Evolutionary conservation across 345 rosid genomes (phyloP).

Genomic region (Eucalyptus tenuipes): DNA sequence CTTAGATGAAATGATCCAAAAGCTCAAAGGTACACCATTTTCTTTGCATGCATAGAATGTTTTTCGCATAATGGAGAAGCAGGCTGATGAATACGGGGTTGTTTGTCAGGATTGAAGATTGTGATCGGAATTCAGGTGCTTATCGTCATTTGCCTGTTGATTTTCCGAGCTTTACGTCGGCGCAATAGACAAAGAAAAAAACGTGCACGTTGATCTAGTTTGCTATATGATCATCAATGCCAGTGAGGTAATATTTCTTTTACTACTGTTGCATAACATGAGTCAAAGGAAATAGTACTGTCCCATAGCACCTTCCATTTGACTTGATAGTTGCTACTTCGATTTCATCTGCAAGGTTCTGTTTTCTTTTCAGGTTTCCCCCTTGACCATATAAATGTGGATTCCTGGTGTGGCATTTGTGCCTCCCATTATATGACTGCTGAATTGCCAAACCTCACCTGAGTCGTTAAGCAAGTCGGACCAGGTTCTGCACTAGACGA

Average conservation of each 20-base stretch:
- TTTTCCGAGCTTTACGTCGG: not conserved
- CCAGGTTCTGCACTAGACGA: not conserved
- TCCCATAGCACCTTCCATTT: not conserved
- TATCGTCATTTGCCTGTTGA: constrained; percentile 15
- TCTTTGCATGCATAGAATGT: not conserved
- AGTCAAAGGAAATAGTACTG: not conserved
- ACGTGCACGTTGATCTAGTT: not conserved
- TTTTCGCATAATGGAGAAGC: not conserved
- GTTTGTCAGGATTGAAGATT: constrained; percentile 49
- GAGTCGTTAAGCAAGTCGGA: not conserved
- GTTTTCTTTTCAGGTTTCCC: not conserved
- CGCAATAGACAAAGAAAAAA: constrained; percentile 26
- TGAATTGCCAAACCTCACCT: not conserved
- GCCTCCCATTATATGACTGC: not conserved
- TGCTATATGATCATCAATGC: not conserved
- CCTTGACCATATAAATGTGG: not conserved
- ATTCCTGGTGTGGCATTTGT: not conserved
- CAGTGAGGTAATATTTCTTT: not conserved
- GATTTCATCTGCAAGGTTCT: not conserved
- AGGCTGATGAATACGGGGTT: not conserved
- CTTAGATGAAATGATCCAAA: constrained; percentile 24
- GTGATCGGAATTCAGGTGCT: constrained; percentile 21
- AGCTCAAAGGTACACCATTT: constrained; percentile 20
- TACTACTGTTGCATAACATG: not conserved
- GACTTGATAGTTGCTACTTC: not conserved